phyloP scores from a whole-genome alignment of 331 rosid genomes.

The Malus hybrid region DNA sequence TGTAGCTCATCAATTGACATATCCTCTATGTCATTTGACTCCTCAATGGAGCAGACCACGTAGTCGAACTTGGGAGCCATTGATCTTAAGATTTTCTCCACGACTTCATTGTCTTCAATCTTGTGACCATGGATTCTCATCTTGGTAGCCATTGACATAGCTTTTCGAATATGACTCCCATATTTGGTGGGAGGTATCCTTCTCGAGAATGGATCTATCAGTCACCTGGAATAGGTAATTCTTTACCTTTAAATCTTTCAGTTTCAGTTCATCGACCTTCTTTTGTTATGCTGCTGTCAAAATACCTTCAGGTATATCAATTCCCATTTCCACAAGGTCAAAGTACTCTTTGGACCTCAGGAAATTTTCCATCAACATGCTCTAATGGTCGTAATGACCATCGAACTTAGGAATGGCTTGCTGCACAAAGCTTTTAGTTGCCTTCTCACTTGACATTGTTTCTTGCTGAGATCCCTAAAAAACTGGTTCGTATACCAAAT shows the following conservation, averaged over 20 bases:
- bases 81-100: not conserved
- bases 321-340: not conserved
- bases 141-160: not conserved
- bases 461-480: no score
- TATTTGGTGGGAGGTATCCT: not conserved
- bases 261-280: not conserved
- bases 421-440: not conserved
- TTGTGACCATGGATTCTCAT: constrained; percentile 3
- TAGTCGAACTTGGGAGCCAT: no score
- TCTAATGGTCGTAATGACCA: not conserved
- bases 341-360: not conserved
- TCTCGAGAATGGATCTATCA: not conserved
- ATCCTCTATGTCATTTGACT: not conserved
- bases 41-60: no score
- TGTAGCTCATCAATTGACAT: not conserved
- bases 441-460: no score
- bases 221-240: not conserved
- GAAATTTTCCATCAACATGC: constrained; percentile 3
- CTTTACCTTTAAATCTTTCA: not conserved
- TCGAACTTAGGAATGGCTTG: not conserved
- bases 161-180: not conserved
- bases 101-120: not conserved
- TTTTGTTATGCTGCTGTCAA: not conserved
- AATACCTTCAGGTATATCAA: not conserved
- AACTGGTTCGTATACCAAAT: not conserved